Evolutionary conservation across 345 rosid species (phyloP), one percentile per base, ranked within the genome.

Genomic region (Aquilaria yunnanensis): DNA sequence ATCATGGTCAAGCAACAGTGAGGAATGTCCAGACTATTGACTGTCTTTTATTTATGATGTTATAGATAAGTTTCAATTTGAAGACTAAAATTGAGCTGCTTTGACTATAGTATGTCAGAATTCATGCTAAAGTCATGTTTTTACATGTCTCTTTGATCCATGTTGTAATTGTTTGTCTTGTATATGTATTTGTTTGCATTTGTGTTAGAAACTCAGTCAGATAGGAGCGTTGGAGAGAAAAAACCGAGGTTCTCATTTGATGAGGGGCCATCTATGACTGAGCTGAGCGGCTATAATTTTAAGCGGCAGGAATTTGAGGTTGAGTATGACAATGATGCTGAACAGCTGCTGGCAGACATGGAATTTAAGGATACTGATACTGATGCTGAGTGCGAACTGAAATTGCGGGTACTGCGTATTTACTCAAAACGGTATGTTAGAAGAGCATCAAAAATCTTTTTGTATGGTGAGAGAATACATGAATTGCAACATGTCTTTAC

Each of bases 261-360:
- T 47, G 87, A 90, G 65, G 87, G 80, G 51, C 96, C 88, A 59
- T 81, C 86, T 61, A 57, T 83, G 77, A 76, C 86, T 32, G 96
- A 88, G 75, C 69, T 85, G 66, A 82, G 92, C 74, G 96, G 97
- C 71, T 94, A 85, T 75, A 94, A 94, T 73, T 68, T 81, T 64
- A 90, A 90, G 84, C 84, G 99, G 78, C 81, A 81, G 75, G 99
- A 94, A 72, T 90, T 94, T 82, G 99, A 94, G 78, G 68, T 86
- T 64, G 99, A 88, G 78, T 84, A 90, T 62, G 99, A 94, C 68
- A 90, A 94, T 55, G 96, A 94, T 72, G 97, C 99, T 10, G 97
- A 94, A 81, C 96, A 85, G 61, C 72, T 88, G 68, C 80, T 90
- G 52, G 96, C 95, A 46, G 97, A 90, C 68, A 94, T 90, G 99